Evolutionary conservation across 208 protist species (phyloP).

Genomic region (Acanthamoeba healyi): DNA sequence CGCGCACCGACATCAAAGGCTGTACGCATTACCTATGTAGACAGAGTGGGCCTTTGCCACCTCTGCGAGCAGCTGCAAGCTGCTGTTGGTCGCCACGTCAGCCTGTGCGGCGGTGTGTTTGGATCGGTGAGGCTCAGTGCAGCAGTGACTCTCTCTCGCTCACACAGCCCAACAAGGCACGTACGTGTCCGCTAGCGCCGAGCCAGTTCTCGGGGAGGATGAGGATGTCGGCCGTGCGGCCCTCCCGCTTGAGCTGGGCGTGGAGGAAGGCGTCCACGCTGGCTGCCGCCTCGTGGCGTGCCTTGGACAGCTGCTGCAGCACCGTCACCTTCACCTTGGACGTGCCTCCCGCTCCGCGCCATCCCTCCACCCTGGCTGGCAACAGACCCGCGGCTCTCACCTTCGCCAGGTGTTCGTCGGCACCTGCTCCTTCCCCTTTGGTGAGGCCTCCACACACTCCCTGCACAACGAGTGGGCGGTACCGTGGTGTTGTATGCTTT

Average conservation of each 20-base stretch:
- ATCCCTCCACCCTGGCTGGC: too few species aligned
- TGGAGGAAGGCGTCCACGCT: conserved; percentile 28
- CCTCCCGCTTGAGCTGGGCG: neutral
- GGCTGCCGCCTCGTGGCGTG: neutral
- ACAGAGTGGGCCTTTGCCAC: neutral
- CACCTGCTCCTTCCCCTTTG: too few species aligned
- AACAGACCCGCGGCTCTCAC: too few species aligned
- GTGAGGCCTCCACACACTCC: too few species aligned
- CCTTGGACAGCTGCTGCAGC: neutral
- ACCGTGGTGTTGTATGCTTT: too few species aligned
- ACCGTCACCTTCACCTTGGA: conserved; percentile 25
- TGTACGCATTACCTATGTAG: neutral
- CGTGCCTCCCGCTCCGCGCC: too few species aligned
- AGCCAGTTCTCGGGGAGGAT: conserved; percentile 61
- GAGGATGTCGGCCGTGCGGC: conserved; percentile 58
- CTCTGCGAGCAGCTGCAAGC: neutral
- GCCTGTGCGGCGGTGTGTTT: neutral
- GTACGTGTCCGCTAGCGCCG: neutral
- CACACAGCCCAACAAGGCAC: too few species aligned
- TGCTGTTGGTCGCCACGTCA: neutral
- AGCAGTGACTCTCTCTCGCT: too few species aligned
- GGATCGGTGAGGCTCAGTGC: too few species aligned
- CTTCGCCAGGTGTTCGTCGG: too few species aligned
- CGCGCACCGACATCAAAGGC: too few species aligned
- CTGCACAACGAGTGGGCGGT: too few species aligned